Base-by-base conservation (phyloP, 2,329 filamentous ascomycete genomes). In the Sporothrix luriei region DNA sequence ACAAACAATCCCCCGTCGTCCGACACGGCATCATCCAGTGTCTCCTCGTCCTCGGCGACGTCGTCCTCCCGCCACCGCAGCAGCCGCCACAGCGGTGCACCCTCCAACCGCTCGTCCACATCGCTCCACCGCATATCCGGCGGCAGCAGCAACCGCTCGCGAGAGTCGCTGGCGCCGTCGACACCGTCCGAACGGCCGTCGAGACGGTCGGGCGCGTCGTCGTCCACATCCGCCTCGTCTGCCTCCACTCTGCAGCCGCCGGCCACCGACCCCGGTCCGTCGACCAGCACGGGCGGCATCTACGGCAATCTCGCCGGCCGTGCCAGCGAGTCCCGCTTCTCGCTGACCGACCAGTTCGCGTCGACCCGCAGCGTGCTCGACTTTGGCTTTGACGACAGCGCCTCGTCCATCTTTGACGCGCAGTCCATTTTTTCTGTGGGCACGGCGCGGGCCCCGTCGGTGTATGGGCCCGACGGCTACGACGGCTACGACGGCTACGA, bases 281-380 rank as follows among this genome's bases (percentile, higher is more conserved):
- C 54, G 16, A 10, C 43, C n/a, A 62, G 26, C 59, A 43, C 29
- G 21, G 33, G 52, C 38, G 51, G 66, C 68, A 66, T 72, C 69
- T 71, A 73, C 57, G 70, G 70, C 55, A 69, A 54, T 62, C 48
- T 65, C 24, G 67, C 55, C 19, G 74, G 80, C 55, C 78, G 79
- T 38, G 77, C 79, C 40, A 76, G 76, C n/a, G 77, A 77, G 14
- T 84, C 82, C 33, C 80, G 82, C 59, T 82, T 80, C 75, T 84
- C 83, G 2, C 77, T 84, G 61, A 80, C 79, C 59, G 81, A 84
- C 57, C 82, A 84, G 69, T 84, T 84, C 70, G 82, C 83, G 24
- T 76, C 81, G 48, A 84, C 83, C 6, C 77, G 81, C 43, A 78
- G 78, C 62, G 82, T 84, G 70, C 81, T 80, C 65, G 82, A 83